Base-by-base conservation (phyloP, 2,329 filamentous ascomycete species). In the Blumeria graminis region DNA sequence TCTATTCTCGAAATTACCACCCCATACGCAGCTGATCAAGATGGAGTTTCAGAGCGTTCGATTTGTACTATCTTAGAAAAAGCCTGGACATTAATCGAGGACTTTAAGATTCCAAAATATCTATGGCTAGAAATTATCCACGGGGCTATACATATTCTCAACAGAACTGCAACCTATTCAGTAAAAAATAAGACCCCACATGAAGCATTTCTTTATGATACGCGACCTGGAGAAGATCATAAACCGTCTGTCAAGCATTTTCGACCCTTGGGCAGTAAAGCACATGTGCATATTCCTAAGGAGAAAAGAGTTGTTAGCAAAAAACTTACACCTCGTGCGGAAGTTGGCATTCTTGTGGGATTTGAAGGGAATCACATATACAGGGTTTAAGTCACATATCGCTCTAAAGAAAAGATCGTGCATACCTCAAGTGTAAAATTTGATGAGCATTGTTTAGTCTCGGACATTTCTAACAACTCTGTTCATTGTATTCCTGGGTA, bases 1-100 rank as follows among this genome's bases (percentile, higher is more conserved):
- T 41, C n/a, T 34, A 35, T 57, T 51, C 50, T 58, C 43, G 36
- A 55, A 51, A 48, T 54, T n/a, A 54, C 51, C 7, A 54, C 51
- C n/a, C 33, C 51, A n/a, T 22, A 22, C 3, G 36, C 33, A n/a
- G 14, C 51, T 54, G 36, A 54, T 36, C 51, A 54, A 36, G 51
- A 39, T 38, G 32, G 32, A n/a, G 36, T 38, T 36, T 35, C 32
- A 1, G 51, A 54, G 16, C 51, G 51, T 36, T 36, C 51, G 3
- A 54, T 38, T 54, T n/a, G 32, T 14, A 39, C 36, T 13, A 3
- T 54, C 18, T 11, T 54, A 5, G 51, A 54, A 11, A 54, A 54
- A 39, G 28, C 34, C 4, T 11, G 50, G 8, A 10, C 50, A 32
- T 10, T 53, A 14, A 33, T 53, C n/a, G 34, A 34, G 18, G 50